Percentiles rank a stretch among this genome's conserved stretches.
These are phyloP conservation scores for Rhodotorula diobovata DNA, from an alignment of 768 basidiomycete genomes.

Conservation along the genomic window DNA sequence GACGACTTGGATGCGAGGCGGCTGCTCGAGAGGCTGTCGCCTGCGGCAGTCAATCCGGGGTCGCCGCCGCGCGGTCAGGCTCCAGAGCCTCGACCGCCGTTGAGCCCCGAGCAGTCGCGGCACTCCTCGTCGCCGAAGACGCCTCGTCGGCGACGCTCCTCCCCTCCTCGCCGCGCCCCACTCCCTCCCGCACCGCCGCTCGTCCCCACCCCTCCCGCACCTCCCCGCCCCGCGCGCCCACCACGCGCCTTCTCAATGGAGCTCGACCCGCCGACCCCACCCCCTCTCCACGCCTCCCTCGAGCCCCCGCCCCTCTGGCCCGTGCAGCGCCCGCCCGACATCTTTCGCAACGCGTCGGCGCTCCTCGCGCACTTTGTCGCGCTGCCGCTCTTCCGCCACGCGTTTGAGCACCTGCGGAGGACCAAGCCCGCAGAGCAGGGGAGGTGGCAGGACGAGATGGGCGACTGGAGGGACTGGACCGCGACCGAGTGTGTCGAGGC, in stretches of 20 bases:
- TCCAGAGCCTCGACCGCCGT: too few species aligned
- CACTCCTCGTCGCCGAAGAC: not conserved
- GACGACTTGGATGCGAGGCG: not conserved
- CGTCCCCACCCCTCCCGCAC: not conserved
- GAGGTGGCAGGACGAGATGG: not conserved
- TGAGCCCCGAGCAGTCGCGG: not conserved
- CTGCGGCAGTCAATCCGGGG: too few species aligned
- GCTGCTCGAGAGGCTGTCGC: constrained; percentile 10
- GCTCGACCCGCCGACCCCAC: constrained; percentile 4
- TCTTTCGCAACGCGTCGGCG: constrained; percentile 19
- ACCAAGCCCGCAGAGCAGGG: not conserved
- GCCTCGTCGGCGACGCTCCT: not conserved
- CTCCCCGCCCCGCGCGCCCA: not conserved
- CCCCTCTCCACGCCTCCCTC: constrained; percentile 1
- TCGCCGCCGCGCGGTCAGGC: not conserved
- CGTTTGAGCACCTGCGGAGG: not conserved
- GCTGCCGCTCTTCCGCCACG: constrained; percentile 19
- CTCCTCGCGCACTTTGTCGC: constrained; percentile 28
- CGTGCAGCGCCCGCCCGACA: not conserved
- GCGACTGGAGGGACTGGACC: constrained; percentile 25
- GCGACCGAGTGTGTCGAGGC: not conserved
- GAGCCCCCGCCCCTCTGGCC: constrained; percentile 7
- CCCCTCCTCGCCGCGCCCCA: not conserved
- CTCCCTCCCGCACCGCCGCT: not conserved
- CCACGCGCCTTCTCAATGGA: constrained; percentile 7